phyloP scores from a whole-genome alignment of 1,284 basidiomycete genomes.

The Ustilago nuda region DNA sequence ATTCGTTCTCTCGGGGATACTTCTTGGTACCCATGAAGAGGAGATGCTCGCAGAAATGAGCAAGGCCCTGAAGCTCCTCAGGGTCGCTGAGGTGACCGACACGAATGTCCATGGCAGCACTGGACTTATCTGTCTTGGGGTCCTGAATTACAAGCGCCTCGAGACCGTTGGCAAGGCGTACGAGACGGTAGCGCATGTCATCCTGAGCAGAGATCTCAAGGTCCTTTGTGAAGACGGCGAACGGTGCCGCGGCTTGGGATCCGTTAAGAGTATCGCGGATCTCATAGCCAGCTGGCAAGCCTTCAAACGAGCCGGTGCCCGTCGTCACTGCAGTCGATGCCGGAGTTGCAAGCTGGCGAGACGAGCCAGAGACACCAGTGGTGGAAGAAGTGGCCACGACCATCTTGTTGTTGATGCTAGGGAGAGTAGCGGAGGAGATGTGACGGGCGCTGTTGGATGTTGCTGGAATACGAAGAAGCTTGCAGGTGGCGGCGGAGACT shows the following conservation, averaged over 20 bases:
- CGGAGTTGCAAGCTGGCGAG: constrained; percentile 43
- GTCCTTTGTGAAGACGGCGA: constrained; percentile 60
- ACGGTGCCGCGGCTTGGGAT: constrained; percentile 46
- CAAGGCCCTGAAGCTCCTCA: constrained; percentile 75
- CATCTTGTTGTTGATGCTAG: constrained; percentile 14
- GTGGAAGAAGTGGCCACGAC: constrained; percentile 14
- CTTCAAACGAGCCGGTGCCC: constrained; percentile 35
- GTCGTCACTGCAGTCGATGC: constrained; percentile 38
- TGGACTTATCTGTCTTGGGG: constrained; percentile 88
- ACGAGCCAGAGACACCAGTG: constrained; percentile 33
- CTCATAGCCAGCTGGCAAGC: constrained; percentile 50
- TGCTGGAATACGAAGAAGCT: constrained; percentile 5
- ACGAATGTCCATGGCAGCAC: constrained; percentile 92
- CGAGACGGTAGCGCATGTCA: constrained; percentile 73
- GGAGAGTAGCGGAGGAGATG: constrained; percentile 20
- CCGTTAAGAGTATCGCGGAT: constrained; percentile 43
- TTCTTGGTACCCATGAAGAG: constrained; percentile 83
- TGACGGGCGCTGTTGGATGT: constrained; percentile 6
- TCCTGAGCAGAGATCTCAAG: constrained; percentile 50
- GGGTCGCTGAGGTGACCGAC: constrained; percentile 96
- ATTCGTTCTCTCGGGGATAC: constrained; percentile 67
- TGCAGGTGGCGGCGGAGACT: not conserved
- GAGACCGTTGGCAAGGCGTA: constrained; percentile 87
- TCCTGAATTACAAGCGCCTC: constrained; percentile 89
- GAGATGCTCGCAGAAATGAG: constrained; percentile 94